Evolutionary conservation across 805 yeast genomes (phyloP).

Genomic region (Kodamaea sagamina): DNA sequence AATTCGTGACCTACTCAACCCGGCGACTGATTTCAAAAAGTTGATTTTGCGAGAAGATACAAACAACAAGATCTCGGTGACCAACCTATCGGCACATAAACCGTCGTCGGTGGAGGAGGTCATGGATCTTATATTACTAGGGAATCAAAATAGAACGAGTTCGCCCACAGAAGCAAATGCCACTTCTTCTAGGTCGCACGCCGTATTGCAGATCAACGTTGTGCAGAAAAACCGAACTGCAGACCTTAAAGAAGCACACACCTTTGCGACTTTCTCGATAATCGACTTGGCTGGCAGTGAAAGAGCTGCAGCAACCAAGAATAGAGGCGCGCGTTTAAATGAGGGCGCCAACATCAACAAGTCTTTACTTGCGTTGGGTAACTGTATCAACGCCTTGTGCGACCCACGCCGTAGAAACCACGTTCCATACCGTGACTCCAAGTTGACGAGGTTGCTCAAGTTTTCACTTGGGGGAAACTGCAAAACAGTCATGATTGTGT

Average conservation of each 20-base stretch:
- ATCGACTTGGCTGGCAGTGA: constrained; percentile 96
- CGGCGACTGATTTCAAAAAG: constrained; percentile 47
- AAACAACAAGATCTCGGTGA: constrained; percentile 62
- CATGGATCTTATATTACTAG: constrained; percentile 71
- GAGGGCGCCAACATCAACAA: constrained; percentile 95
- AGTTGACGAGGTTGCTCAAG: constrained; percentile 80
- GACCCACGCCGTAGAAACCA: constrained; percentile 67
- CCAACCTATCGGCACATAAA: constrained; percentile 64
- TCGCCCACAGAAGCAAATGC: constrained; percentile 92
- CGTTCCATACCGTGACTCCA: constrained; percentile 89
- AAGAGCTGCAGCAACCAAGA: constrained; percentile 86
- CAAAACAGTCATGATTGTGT: constrained; percentile 93
- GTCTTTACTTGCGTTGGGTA: constrained; percentile 85
- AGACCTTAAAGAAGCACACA: constrained; percentile 65
- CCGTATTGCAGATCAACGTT: constrained; percentile 82
- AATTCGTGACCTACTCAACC: constrained; percentile 73
- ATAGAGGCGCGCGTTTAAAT: constrained; percentile 74
- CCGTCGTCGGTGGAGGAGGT: constrained; percentile 70
- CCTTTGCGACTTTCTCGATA: constrained; percentile 78
- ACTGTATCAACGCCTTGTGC: constrained; percentile 90
- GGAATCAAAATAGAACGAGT: constrained; percentile 75
- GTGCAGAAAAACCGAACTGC: constrained; percentile 60
- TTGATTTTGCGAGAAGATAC: constrained; percentile 72
- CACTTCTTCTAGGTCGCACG: constrained; percentile 90
- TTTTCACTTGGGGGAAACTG: constrained; percentile 94